Percentiles rank a stretch among this genome's conserved stretches.
Conservation (phyloP, 345 rosid species). For the Brassica carinata region DNA sequence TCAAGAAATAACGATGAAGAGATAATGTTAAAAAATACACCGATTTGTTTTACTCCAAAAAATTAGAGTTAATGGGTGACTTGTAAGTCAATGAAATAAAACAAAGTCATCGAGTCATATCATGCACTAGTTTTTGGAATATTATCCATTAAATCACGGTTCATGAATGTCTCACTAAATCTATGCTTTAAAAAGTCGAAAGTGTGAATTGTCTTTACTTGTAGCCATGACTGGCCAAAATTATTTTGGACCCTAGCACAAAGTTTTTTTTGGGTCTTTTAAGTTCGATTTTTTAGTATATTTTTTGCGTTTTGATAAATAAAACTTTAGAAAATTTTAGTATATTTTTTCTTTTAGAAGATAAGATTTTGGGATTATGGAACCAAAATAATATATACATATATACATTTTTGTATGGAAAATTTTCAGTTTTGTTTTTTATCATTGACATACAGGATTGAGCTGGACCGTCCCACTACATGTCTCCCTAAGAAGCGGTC, state of each 20-base stretch:
- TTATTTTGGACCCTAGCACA: background rate
- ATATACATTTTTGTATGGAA: background rate
- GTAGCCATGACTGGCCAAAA: background rate
- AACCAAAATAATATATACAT: background rate
- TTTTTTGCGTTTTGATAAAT: background rate
- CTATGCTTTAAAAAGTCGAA: slow-evolving; percentile 32
- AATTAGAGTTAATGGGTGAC: background rate
- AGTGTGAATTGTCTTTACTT: slow-evolving; percentile 11
- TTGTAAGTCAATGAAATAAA: slow-evolving; percentile 28
- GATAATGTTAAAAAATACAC: background rate
- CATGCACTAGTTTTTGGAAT: slow-evolving; percentile 22
- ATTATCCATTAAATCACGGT: slow-evolving; percentile 17
- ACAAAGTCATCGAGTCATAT: slow-evolving; percentile 9
- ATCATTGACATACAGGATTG: background rate
- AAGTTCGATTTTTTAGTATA: background rate
- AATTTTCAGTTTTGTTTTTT: background rate
- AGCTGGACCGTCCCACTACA: background rate
- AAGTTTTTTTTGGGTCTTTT: background rate
- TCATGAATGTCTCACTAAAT: slow-evolving; percentile 8
- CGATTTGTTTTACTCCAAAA: slow-evolving; percentile 8
- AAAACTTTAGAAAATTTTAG: too few relatives aligned
- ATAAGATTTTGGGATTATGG: background rate
- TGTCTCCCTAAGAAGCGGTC: background rate
- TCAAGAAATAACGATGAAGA: background rate
- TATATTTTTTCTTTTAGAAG: background rate